Evolutionary conservation across 2,329 filamentous ascomycete species (phyloP), one percentile per base, ranked within the genome.

Genomic region (Ascochyta clinopodiicola): DNA sequence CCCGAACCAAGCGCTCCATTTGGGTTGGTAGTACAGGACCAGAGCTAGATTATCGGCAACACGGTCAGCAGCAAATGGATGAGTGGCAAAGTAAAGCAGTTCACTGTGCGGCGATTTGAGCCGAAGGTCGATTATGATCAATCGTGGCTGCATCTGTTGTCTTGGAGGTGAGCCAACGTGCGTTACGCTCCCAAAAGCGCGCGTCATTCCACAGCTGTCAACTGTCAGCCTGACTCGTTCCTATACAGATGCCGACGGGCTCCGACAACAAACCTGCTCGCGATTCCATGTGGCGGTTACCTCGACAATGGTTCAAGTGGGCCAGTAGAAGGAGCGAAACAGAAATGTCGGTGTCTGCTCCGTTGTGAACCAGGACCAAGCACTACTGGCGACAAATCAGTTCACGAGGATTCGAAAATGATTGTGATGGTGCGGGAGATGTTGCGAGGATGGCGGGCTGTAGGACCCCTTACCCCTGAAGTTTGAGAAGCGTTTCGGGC

Each of bases 401-500:
- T 44, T 43, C 17, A 21, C 51, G 29, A 40, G 56, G 35, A 43
- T 50, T 53, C 36, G 36, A 37, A 58, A 61, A 57, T 57, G 36
- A 46, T 59, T 44, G 40, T 57, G 53, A 63, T 68, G 66, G 66
- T 66, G 66, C 63, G 63, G 66, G 57, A 56, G 47, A 47, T 31
- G 57, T 57, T 62, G 60, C 59, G 63, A 60, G 58, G 56, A 55
- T 51, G 55, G 61, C 52, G 64, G 48, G 53, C 54, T 61, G 59
- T 51, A 54, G 51, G 22, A 24, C 22, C 22, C 22, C 22, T 24
- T 24, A 36, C 40, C 58, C 61, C 64, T 67, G 62, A 56, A 44
- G 66, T 69, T 56, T 66, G 61, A 67, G 56, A 51, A 61, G 60
- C 57, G 66, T 69, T 67, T 67, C 64, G 63, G 50, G 27, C 57